Evolutionary conservation across 2,329 filamentous ascomycete genomes (phyloP).

Genomic region (Trichoderma sp.): DNA sequence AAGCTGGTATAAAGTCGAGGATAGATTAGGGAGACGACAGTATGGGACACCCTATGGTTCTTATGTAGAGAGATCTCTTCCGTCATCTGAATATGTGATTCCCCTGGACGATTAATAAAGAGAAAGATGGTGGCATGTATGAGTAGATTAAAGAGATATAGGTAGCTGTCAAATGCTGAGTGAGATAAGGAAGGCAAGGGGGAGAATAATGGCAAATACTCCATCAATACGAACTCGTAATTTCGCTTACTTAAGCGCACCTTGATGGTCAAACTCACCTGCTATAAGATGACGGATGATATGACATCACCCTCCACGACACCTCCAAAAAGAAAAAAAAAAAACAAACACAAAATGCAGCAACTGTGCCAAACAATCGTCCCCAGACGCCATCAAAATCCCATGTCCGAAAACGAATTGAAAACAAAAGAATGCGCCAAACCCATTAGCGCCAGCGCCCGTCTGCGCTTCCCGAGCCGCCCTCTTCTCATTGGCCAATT

Average conservation of each 20-base stretch:
- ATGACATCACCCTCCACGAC: not conserved
- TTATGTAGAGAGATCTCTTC: not conserved
- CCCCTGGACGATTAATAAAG: not conserved
- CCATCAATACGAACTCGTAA: not conserved
- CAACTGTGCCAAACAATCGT: not conserved
- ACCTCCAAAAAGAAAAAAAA: too few species aligned
- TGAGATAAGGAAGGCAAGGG: too few species aligned
- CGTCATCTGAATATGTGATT: not conserved
- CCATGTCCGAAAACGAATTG: not conserved
- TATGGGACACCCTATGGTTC: not conserved
- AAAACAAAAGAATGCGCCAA: not conserved
- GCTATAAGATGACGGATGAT: not conserved
- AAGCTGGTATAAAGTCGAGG: not conserved
- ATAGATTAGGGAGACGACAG: not conserved
- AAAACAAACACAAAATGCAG: not conserved
- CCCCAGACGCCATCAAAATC: not conserved
- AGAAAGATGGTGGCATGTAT: too few species aligned
- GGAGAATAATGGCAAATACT: not conserved
- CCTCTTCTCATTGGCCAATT: not conserved
- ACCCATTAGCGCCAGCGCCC: constrained; percentile 7
- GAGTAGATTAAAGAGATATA: too few species aligned
- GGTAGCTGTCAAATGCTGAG: too few species aligned
- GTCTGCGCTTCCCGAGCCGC: constrained; percentile 13
- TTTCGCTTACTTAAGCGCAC: not conserved
- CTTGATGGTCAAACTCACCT: not conserved